Evolutionary conservation across 2,329 filamentous ascomycete species (phyloP), one percentile per base, ranked within the genome.

Genomic region (Microcyclospora pomicola): DNA sequence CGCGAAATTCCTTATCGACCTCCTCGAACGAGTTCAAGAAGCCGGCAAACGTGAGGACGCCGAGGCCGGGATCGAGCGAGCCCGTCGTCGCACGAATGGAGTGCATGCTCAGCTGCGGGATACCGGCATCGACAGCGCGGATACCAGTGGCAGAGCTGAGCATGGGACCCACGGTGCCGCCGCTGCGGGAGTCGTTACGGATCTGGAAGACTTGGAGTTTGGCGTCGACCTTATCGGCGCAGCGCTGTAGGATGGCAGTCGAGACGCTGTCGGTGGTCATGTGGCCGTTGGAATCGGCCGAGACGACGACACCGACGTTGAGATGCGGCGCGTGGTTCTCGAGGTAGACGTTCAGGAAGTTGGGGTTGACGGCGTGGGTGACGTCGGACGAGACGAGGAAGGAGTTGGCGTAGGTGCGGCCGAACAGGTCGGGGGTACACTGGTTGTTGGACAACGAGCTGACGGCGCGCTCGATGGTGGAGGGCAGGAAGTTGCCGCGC

Each of bases 121-220:
- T 79, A 11, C 88, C 88, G 1, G 83, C 85, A 57, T 96, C 88
- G 35, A 91, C 81, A 0, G 84, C 75, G 36, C 83, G 67, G 42
- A 93, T 78, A 24, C 88, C 88, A 61, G 91, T 82, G 19, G 73
- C 74, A 19, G 79, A 76, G 48, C 78, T 85, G 28, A 94, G 69
- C 73, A 87, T 86, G 0, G 91, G 91, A 0, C 91, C 91, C n/a
- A 96, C 86, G 0, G 91, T 98, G 12, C 91, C 91, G 24, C 91
- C 91, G 53, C 77, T 84, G 38, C 88, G 70, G 9, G 73, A 80
- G 61, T 96, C 91, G 57, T 96, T 98, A 40, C 91, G 69, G 58
- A 96, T 96, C 69, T 93, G 86, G 70, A 96, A 96, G 5, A 82
- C 68, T 62, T 96, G 91, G 38, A 92, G 69, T 34, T 71, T 75